Percentiles rank a stretch among this genome's conserved stretches.
phyloP scores from a whole-genome alignment of 2,329 filamentous ascomycete species.

The Penicillium crustosum region DNA sequence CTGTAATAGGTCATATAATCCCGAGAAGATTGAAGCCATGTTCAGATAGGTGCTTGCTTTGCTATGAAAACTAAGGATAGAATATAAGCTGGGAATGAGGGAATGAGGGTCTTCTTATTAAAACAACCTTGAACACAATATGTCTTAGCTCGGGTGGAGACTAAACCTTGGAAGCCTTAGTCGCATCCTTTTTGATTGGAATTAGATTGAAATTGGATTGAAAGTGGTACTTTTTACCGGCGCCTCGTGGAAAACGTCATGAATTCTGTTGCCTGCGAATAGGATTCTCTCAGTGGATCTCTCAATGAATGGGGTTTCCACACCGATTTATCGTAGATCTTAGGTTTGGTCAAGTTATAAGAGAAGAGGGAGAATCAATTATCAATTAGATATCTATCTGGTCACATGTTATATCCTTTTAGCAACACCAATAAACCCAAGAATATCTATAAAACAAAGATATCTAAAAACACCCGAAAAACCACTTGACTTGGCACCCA shows the following conservation, averaged over 20 bases:
- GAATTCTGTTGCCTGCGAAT: background rate
- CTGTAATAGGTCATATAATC: background rate
- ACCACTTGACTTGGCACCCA: fast-evolving
- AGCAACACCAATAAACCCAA: background rate
- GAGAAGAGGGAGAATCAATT: background rate
- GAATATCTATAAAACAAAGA: background rate
- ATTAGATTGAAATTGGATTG: too few relatives aligned
- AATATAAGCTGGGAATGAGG: background rate
- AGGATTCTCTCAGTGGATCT: background rate
- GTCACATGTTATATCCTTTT: background rate
- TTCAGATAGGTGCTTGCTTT: background rate
- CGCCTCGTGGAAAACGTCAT: background rate
- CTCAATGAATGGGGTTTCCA: too few relatives aligned
- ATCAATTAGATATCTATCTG: background rate
- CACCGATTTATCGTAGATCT: too few relatives aligned
- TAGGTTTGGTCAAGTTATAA: background rate
- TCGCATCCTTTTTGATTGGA: background rate
- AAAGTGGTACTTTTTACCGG: too few relatives aligned
- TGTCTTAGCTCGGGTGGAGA: background rate
- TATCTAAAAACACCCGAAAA: background rate
- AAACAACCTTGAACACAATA: background rate
- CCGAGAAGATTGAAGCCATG: background rate
- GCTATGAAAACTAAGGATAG: background rate
- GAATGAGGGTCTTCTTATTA: background rate
- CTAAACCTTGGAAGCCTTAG: background rate